Evolutionary conservation across 2,329 filamentous ascomycete genomes (phyloP), one percentile per base, ranked within the genome.

Genomic region (Diplodia intermedia): DNA sequence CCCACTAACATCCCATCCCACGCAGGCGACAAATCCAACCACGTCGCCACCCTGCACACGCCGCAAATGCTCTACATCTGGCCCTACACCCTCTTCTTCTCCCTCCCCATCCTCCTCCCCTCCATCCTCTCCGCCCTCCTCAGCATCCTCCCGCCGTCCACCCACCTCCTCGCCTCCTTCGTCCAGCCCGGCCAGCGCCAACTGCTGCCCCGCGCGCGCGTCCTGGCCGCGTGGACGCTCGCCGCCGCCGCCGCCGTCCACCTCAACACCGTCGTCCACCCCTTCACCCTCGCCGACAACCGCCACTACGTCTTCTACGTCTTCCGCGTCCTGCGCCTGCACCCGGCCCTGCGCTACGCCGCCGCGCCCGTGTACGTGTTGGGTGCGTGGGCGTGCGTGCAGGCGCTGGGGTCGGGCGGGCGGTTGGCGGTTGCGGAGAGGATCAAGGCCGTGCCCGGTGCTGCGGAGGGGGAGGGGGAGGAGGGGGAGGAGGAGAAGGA

Each of bases 251-350:
- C 77, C 7, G 79, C 84, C 2, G 88, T 97, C 29, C 86, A 88
- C 70, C 90, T 87, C 84, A 98, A 97, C 84, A 99, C 95, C 40
- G 90, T 97, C 70, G 87, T 98, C 53, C 95, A 99, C 75, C 94
- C 95, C 0, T 99, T 98, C 77, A 97, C 94, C 0, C 86, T 98
- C 0, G 95, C 95, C 40, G 95, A 99, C 79, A 99, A 99, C 79
- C 86, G 95, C 2, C 95, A 99, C 78, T 99, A 97, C 82, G 90
- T 97, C 78, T 99, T 99, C 79, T 99, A 99, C 81, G 84, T 97
- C 69, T 99, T 99, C 83, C 89, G 93, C 1, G 89, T 91, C 6
- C 89, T 98, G 47, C 86, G 91, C 2, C 85, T 85, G 6, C 86
- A 91, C 52, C 82, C 84, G 1, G 79, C 82, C 20, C 79, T 92